A percentile compares a stretch with the other conserved stretches of the same genome.
phyloP scores from a whole-genome alignment of 2,329 filamentous ascomycete genomes.

The Blastomyces emzantsi region DNA sequence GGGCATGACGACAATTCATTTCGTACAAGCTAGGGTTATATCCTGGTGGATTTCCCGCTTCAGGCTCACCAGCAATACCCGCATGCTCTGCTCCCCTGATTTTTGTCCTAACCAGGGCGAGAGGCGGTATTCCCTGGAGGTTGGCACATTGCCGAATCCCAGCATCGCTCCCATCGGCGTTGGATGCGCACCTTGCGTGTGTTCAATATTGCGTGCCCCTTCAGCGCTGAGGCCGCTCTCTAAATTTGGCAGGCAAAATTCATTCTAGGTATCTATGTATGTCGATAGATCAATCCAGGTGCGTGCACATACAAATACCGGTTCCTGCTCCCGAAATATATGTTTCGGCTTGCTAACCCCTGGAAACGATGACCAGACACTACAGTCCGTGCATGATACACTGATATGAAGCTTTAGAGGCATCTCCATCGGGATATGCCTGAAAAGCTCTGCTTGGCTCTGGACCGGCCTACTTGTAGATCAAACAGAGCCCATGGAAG shows the following conservation, averaged over 20 bases:
- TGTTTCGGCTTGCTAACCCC: background rate
- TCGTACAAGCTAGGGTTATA: background rate
- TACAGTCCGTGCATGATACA: background rate
- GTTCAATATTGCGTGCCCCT: background rate
- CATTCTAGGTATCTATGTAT: no score
- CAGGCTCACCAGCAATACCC: background rate
- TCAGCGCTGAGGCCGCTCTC: background rate
- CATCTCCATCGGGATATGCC: background rate
- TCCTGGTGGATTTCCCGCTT: background rate
- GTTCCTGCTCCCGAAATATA: background rate
- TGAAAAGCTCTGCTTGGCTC: background rate
- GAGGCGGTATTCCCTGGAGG: background rate
- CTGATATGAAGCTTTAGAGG: background rate
- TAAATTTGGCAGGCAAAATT: background rate
- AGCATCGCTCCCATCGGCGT: background rate
- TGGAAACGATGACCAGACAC: background rate
- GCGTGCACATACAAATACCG: background rate
- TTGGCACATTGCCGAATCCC: background rate
- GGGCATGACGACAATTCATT: background rate
- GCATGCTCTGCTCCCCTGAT: background rate
- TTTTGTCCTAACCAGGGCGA: background rate
- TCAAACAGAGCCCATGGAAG: background rate
- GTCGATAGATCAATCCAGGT: background rate
- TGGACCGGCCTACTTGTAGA: background rate
- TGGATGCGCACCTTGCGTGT: background rate